Evolutionary conservation across 805 yeast species (phyloP), one percentile per base, ranked within the genome.

Genomic region (Priceomyces castillae): DNA sequence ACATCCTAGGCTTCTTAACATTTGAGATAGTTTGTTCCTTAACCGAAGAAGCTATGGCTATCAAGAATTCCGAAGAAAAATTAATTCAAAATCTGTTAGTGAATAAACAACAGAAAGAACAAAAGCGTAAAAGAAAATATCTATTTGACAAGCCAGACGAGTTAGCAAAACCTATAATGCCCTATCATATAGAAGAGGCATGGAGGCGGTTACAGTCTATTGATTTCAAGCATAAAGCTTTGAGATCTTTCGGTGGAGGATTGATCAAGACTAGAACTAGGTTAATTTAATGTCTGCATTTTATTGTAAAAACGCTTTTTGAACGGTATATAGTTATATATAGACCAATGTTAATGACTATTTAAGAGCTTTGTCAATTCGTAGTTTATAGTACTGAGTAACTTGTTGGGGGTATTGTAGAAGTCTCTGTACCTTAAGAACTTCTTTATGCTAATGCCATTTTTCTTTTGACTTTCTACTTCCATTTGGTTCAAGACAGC

Each of bases 11-110:
- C 20, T 94, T 94, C 58, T 66, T 94, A 42, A 94, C 99, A 0
- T 94, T 94, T 69, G 99, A 94, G 62, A 90, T 92, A 62, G 99
- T 94, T 2, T 95, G 98, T 57, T 83, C 92, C 7, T 66, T 94
- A 40, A 94, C 99, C 0, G 98, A 92, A 64, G 86, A 84, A 54
- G 98, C 98, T 1, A 73, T 92, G 61, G 78, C 76, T 46, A 82
- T 94, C 26, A 90, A 90, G 53, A 78, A 76, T 41, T 74, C 79
- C 19, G 90, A 87, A 57, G 84, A 82, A 46, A 64, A 66, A 37
- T 58, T 81, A 37, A 64, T 66, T 26, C 71, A 67, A 41, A 36
- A 41, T 36, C 66, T 67, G 43, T 56, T 59, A 18, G 61, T 61
- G 18, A 60, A 62, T 31, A 54, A 54, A 23, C 57, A 55, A 48